phyloP scores from a whole-genome alignment of 805 yeast species.

The Millerozyma miso region DNA sequence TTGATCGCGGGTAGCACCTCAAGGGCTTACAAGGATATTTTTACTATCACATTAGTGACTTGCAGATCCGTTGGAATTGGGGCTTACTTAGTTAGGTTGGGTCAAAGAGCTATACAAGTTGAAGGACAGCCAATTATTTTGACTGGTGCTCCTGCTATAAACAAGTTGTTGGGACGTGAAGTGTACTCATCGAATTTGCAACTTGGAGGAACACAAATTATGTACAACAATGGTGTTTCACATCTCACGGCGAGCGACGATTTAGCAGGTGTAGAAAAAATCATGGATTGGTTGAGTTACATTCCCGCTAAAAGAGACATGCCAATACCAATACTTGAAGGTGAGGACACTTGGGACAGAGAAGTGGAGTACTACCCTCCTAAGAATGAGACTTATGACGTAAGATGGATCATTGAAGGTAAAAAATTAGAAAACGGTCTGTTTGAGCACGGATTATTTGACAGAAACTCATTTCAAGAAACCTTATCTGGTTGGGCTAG shows the following conservation, averaged over 20 bases:
- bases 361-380: slow-evolving; percentile 77
- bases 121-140: slow-evolving; percentile 98
- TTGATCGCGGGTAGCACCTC: slow-evolving; percentile 98
- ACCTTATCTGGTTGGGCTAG: slow-evolving; percentile 97
- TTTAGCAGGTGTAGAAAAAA: slow-evolving; percentile 91
- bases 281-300: slow-evolving; percentile 92
- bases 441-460: slow-evolving; percentile 87
- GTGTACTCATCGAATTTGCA: slow-evolving; percentile 96
- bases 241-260: slow-evolving; percentile 97
- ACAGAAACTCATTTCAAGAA: slow-evolving; percentile 90
- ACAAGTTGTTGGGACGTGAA: slow-evolving; percentile 93
- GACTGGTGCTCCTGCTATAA: slow-evolving; percentile 99
- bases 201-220: slow-evolving; percentile 98
- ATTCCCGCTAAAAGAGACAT: slow-evolving; percentile 85
- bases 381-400: slow-evolving; percentile 75
- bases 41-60: slow-evolving; percentile 97
- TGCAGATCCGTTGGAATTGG: slow-evolving; percentile 99
- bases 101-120: slow-evolving; percentile 98
- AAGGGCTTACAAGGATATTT: slow-evolving; percentile 94
- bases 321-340: slow-evolving; percentile 86
- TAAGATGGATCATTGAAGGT: slow-evolving; percentile 93
- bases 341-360: slow-evolving; percentile 90
- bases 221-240: slow-evolving; percentile 98
- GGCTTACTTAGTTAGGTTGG: slow-evolving; percentile 95
- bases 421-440: slow-evolving; percentile 60